Base-by-base conservation (phyloP, 2,329 filamentous ascomycete genomes). In the Scleromitrula shiraiana region DNA sequence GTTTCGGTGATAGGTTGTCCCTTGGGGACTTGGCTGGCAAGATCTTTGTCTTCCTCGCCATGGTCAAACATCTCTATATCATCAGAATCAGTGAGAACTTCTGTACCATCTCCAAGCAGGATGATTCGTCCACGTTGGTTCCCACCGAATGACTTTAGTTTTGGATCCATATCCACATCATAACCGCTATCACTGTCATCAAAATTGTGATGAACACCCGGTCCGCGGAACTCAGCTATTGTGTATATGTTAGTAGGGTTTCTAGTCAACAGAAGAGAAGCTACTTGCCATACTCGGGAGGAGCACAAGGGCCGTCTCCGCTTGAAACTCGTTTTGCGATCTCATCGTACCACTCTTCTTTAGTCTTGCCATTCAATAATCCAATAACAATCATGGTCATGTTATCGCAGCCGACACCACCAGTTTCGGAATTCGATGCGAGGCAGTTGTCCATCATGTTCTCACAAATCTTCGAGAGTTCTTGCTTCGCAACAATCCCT, bases 401-500 rank as follows among this genome's bases (percentile, higher is more conserved):
- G 75, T 98, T 98, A 74, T 98, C 93, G 68, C 93, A 98, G 53
- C 93, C 93, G 53, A 98, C 91, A 55, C 93, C 93, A 47, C 93
- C 93, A 26, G 91, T 96, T 71, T 98, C 93, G 58, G 90, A 95
- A 77, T 95, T 97, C 53, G 90, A 95, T 33, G 93, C 90, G 56
- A 98, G 76, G 66, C 93, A 98, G 73, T 97, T 98, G 74, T 98
- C 91, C 93, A 98, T 98, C 88, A 98, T 95, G 73, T 98, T 98
- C 71, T 98, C 93, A 68, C 91, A 97, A 62, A 98, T 97, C 66
- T 87, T 86, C 48, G 90, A 82, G 43, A 98, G 78, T 41, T 94
- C 86, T 70, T 98, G 93, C 74, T 95, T 95, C 43, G 90, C 90
- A 41, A 89, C 91, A 67, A 98, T 95, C 49, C 93, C 93, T 64